Evolutionary conservation across 441 rosid genomes (phyloP).

Genomic region (Aquilaria agallochum): DNA sequence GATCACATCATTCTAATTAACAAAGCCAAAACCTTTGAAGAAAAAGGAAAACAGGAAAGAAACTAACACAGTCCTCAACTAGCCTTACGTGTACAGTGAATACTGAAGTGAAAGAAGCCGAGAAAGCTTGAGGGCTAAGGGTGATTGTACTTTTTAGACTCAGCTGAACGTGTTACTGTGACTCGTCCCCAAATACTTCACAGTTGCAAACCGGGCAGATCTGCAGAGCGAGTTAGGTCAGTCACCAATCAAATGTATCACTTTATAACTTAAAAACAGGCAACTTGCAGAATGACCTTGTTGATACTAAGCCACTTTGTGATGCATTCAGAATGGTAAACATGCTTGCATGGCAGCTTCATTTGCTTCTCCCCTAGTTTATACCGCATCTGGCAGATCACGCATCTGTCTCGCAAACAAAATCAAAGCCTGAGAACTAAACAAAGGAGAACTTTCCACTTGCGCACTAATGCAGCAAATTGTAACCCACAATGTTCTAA

Average conservation of each 20-base stretch:
- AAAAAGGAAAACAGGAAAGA: conserved; percentile 8
- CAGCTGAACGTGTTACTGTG: conserved; percentile 21
- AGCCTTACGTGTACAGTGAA: conserved; percentile 23
- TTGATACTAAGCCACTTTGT: conserved; percentile 66
- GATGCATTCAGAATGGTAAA: conserved; percentile 58
- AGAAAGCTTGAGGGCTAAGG: conserved; percentile 12
- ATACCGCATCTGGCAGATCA: conserved; percentile 66
- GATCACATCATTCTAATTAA: too few relatives aligned
- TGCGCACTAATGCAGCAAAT: background rate
- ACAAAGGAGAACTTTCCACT: too few relatives aligned
- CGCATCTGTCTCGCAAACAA: conserved; percentile 39
- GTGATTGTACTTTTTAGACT: conserved; percentile 7
- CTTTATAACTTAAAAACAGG: background rate
- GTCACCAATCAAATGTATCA: background rate
- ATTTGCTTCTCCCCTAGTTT: conserved; percentile 52
- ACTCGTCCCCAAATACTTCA: conserved; percentile 46
- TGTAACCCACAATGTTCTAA: too few relatives aligned
- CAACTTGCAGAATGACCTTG: conserved; percentile 32
- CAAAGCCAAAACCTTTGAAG: too few relatives aligned
- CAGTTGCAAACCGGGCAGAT: conserved; percentile 54
- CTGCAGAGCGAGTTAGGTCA: conserved; percentile 22
- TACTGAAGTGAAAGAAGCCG: conserved; percentile 3
- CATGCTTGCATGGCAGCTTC: conserved; percentile 65
- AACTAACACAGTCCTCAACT: conserved; percentile 18
- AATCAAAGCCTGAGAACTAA: background rate